These are phyloP conservation scores for Zelopaecilomyces penicillatus DNA, from an alignment of 2,329 filamentous ascomycete species.

Conservation along the genomic window DNA sequence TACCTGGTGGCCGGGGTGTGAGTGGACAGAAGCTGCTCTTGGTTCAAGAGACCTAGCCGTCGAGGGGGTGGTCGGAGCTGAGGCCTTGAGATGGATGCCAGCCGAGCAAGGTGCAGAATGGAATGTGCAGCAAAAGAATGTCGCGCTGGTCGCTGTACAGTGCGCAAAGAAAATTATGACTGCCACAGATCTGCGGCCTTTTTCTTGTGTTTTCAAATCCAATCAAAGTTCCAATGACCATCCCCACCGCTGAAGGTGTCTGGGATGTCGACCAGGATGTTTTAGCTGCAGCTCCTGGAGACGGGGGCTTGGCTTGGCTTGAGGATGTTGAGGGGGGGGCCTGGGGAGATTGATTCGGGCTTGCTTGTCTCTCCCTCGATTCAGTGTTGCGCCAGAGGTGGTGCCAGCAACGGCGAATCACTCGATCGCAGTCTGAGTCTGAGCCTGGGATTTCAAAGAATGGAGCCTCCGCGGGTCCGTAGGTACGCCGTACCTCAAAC, in stretches of 20 bases:
- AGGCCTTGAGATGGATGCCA: constrained; percentile 8
- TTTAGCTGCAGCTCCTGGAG: constrained; percentile 12
- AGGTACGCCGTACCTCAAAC: too few species aligned
- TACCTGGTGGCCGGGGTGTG: constrained; percentile 5
- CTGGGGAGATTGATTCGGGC: constrained; percentile 3
- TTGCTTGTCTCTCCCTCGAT: constrained; percentile 1
- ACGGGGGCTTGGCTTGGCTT: constrained; percentile 2
- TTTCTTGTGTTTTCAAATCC: constrained; percentile 12
- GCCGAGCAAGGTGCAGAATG: constrained; percentile 4
- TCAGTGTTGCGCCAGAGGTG: constrained; percentile 8
- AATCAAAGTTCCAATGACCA: constrained; percentile 19
- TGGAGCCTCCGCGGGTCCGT: too few species aligned
- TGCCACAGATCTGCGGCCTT: constrained; percentile 24
- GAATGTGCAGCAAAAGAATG: not conserved
- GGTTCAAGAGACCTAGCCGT: constrained; percentile 6
- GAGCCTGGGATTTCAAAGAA: too few species aligned
- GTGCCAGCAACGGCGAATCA: constrained; percentile 9
- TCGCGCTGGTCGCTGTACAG: not conserved
- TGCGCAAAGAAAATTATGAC: not conserved
- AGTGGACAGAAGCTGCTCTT: not conserved
- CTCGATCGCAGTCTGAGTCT: not conserved
- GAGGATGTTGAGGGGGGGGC: constrained; percentile 2
- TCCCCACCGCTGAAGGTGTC: constrained; percentile 16
- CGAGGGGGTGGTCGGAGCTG: constrained; percentile 7
- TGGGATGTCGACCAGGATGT: constrained; percentile 12